Base-by-base conservation (phyloP, 345 rosid genomes). In the Ceriops decandra region DNA sequence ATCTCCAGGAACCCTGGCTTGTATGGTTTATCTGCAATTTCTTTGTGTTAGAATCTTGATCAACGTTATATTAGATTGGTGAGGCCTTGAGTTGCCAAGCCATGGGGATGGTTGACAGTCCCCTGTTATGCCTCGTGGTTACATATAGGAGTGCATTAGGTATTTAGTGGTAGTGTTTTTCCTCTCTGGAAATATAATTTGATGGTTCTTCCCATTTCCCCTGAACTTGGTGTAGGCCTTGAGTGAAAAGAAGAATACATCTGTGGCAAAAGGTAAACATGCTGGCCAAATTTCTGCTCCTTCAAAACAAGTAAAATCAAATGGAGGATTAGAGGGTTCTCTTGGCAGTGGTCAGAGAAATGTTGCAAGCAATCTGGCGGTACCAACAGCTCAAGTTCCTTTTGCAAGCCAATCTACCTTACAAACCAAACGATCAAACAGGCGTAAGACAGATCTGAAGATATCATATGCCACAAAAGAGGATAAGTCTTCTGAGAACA, bases 371-470 rank as follows among this genome's bases (percentile, higher is more conserved):
- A 84, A 74, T 82, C 60, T 66, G 42, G 68, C 60, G 56, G 69
- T 57, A 67, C 68, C 88, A 77, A 70, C 77, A 63, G 73, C 56
- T 62, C 80, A 80, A 72, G 79, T 70, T 79, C 85, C 87, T 75
- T 85, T 81, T 30, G 67, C 70, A 26, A 76, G 63, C 56, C 85
- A 78, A 64, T 73, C 60, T 68, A 81, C 36, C 79, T 63, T 74
- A 74, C 77, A 79, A 21, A 63, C 69, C 61, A 87, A 71, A 68
- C 82, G 69, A 68, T 82, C 58, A 72, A 88, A 72, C 78, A 89
- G 90, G 77, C 92, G 91, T 32, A 95, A 95, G 87, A 77, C 74
- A 67, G 72, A 69, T 72, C 75, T 82, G 68, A 87, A 75, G 81
- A 81, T 79, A 76, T 76, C 71, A 52, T 79, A 81, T 63, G 68